phyloP scores from a whole-genome alignment of 805 yeast species.

The Cyberlindnera subsufficiens region DNA sequence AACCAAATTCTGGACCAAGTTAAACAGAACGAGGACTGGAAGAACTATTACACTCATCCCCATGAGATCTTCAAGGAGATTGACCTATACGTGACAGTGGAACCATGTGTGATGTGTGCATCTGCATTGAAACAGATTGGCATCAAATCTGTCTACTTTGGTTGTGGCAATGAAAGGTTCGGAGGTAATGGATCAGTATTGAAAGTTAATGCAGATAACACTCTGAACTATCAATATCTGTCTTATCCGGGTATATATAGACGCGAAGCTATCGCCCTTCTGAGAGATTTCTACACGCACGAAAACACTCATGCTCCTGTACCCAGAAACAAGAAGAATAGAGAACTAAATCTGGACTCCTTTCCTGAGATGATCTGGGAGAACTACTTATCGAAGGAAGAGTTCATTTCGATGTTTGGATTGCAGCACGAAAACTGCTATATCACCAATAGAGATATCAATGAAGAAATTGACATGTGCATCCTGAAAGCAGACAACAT shows the following conservation, averaged over 20 bases:
- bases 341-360: slow-evolving; percentile 47
- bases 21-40: slow-evolving; percentile 16
- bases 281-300: slow-evolving; percentile 78
- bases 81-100: slow-evolving; percentile 87
- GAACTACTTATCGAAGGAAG: slow-evolving; percentile 42
- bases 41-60: slow-evolving; percentile 18
- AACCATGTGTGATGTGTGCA: slow-evolving; percentile 98
- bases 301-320: slow-evolving; percentile 84
- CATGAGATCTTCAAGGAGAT: slow-evolving; percentile 43
- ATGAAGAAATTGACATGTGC: slow-evolving; percentile 11
- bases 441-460: slow-evolving; percentile 13
- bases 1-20: slow-evolving; percentile 38
- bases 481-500: slow-evolving; percentile 11
- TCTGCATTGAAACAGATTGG: slow-evolving; percentile 80
- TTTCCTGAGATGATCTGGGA: slow-evolving; percentile 59
- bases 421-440: slow-evolving; percentile 5
- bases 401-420: slow-evolving; percentile 43
- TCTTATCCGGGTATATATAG: slow-evolving; percentile 75
- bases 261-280: slow-evolving; percentile 74
- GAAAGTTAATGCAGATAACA: slow-evolving; percentile 43
- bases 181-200: slow-evolving; percentile 95
- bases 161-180: slow-evolving; percentile 91
- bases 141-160: slow-evolving; percentile 70
- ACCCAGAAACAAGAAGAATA: slow-evolving; percentile 68
- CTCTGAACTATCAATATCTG: slow-evolving; percentile 32